Evolutionary conservation across 2,329 filamentous ascomycete genomes (phyloP), one percentile per base, ranked within the genome.

Genomic region (Penicillium capsulatum): DNA sequence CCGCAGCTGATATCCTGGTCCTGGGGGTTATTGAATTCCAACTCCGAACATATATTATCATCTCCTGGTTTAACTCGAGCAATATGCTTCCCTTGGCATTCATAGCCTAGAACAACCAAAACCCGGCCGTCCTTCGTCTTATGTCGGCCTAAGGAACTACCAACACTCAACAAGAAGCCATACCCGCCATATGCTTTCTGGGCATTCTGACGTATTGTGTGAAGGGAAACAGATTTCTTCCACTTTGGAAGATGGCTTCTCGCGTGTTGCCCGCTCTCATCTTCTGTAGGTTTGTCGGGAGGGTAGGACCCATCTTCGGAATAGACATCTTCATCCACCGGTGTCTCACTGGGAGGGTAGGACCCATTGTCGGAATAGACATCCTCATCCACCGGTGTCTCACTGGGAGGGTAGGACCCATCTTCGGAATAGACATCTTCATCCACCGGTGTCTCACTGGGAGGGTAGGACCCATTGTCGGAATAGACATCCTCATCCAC

Each of bases 161-260:
- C 38, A 26, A 34, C n/a, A 6, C 17, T 35, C 31, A 41, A 35
- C 3, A 36, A 38, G 14, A 45, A 17, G 26, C 26, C 13, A n/a
- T 28, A 28, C 5, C 26, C 26, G 11, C 42, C 38, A 42, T 41
- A 45, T 31, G 17, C 24, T 15, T 41, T 31, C 36, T 45, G 38
- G 29, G 34, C 42, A 31, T 31, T 31, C 29, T 31, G 29, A 31
- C 29, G 15, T 5, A 31, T 31, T 16, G 29, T 16, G 29, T 11
- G 13, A 16, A 31, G 29, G 16, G 29, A 31, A 17, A 31, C 29
- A 31, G 13, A 16, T 31, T 31, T 31, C 29, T 8, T 31, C 29
- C 29, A 31, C 26, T n/a, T n/a, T 28, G 13, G 26, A 28, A 28
- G 26, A 28, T 28, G n/a, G 26, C 11, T 28, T 28, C 26, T 28